phyloP scores from a whole-genome alignment of 2,329 filamentous ascomycete species.

The Nemania sp. region DNA sequence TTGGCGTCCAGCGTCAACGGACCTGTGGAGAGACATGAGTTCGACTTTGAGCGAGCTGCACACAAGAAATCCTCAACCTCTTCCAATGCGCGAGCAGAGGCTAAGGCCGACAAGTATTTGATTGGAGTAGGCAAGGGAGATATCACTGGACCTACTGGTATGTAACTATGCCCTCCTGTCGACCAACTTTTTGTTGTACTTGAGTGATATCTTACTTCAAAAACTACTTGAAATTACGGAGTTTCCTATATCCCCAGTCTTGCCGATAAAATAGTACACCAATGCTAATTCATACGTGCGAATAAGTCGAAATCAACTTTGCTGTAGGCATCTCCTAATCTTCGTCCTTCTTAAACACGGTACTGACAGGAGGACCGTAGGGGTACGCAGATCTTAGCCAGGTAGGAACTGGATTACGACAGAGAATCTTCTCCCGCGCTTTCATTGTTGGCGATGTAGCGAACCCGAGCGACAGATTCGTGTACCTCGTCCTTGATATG shows the following conservation, averaged over 20 bases:
- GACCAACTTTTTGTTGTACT: background rate
- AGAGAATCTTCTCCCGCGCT: conserved; percentile 85
- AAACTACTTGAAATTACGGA: background rate
- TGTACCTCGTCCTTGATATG: conserved; percentile 89
- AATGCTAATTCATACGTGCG: conserved; percentile 33
- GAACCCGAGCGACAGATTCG: conserved; percentile 76
- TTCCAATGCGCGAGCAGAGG: conserved; percentile 40
- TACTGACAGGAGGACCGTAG: conserved; percentile 25
- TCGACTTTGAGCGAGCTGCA: conserved; percentile 39
- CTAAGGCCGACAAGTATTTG: conserved; percentile 59
- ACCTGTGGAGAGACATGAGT: conserved; percentile 28
- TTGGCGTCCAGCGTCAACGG: conserved; percentile 43
- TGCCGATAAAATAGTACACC: background rate
- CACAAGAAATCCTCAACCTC: conserved; percentile 30
- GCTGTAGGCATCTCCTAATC: conserved; percentile 74
- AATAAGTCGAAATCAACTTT: conserved; percentile 81
- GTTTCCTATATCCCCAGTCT: background rate
- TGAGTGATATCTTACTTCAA: background rate
- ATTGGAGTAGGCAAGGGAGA: conserved; percentile 66
- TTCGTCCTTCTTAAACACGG: background rate
- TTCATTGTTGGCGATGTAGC: conserved; percentile 83
- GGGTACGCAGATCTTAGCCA: conserved; percentile 59
- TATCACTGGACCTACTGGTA: conserved; percentile 72
- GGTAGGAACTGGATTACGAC: conserved; percentile 83
- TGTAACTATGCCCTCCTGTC: conserved; percentile 15